A percentile compares a stretch with the other conserved stretches of the same genome.
These are phyloP conservation scores for Jimgerdemannia flammicorona DNA, from an alignment of 192 early-diverging fungal genomes.

Conservation along the genomic window DNA sequence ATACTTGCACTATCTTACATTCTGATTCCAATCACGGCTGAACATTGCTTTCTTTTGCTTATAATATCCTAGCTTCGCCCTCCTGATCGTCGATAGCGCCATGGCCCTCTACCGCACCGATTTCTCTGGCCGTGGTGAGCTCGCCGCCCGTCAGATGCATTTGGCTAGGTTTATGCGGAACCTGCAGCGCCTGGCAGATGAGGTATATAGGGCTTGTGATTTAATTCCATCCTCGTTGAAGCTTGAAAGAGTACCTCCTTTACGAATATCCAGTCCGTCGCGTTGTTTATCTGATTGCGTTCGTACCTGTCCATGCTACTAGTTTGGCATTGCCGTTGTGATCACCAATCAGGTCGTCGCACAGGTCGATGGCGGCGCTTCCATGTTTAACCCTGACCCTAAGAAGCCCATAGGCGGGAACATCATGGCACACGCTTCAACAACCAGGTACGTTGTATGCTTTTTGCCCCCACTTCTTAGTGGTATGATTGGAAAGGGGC, in stretches of 20 bases:
- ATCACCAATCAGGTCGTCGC: conserved; percentile 99
- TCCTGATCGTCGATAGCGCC: conserved; percentile 90
- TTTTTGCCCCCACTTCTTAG: too few species aligned
- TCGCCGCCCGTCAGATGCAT: conserved; percentile 94
- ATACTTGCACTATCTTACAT: too few species aligned
- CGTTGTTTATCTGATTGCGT: too few species aligned
- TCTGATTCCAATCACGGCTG: conserved; percentile 6
- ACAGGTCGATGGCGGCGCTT: conserved; percentile 81
- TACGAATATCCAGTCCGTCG: too few species aligned
- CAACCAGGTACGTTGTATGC: conserved; percentile 87
- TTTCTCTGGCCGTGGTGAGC: conserved; percentile 91
- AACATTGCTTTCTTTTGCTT: neutral
- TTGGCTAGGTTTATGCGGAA: conserved; percentile 85
- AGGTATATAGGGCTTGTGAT: too few species aligned
- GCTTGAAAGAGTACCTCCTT: too few species aligned
- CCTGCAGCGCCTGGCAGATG: conserved; percentile 86
- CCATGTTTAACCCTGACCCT: conserved; percentile 86
- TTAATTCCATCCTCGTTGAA: too few species aligned
- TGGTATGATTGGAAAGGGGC: neutral
- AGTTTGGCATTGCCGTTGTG: conserved; percentile 96
- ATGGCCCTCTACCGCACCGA: conserved; percentile 96
- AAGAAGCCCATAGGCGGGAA: conserved; percentile 98
- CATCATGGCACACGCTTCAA: conserved; percentile 97
- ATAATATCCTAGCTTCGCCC: conserved; percentile 53
- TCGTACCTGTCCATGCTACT: conserved; percentile 2